These are phyloP conservation scores for Fusarium verticillioides DNA, from an alignment of 2,329 filamentous ascomycete genomes.

Conservation along the genomic window DNA sequence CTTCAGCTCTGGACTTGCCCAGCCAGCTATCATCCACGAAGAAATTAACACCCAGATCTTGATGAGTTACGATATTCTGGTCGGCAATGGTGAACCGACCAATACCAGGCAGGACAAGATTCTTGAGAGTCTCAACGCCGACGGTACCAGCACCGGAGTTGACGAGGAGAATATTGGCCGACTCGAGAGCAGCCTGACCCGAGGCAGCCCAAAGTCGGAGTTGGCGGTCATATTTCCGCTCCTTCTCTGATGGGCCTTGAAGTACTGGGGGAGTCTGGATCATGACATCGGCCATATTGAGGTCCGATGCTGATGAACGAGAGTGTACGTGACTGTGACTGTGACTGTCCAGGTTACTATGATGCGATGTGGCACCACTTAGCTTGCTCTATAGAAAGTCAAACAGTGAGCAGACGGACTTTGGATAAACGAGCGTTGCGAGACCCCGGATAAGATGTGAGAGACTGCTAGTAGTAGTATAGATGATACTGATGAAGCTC, in stretches of 20 bases:
- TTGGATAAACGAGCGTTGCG: conserved; percentile 20
- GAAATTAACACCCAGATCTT: conserved; percentile 95
- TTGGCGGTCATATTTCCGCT: conserved; percentile 92
- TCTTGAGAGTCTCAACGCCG: conserved; percentile 93
- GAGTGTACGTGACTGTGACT: background rate
- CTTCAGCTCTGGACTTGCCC: conserved; percentile 81
- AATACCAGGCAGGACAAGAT: conserved; percentile 93
- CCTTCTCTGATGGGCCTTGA: conserved; percentile 68
- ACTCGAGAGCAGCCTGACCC: conserved; percentile 89
- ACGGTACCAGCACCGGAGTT: conserved; percentile 89
- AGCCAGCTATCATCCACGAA: conserved; percentile 85
- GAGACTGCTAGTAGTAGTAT: conserved; percentile 12
- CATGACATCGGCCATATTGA: conserved; percentile 47
- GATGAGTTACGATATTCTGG: conserved; percentile 77
- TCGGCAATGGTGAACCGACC: conserved; percentile 94
- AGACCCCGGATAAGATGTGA: background rate
- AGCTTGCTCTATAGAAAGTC: background rate
- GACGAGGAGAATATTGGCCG: conserved; percentile 89
- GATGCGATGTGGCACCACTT: conserved; percentile 1
- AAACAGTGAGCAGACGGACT: background rate
- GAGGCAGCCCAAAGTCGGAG: conserved; percentile 94
- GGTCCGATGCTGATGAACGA: background rate
- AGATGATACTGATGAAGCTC: background rate
- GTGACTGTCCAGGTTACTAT: conserved; percentile 1
- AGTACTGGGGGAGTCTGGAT: conserved; percentile 50